Percentiles rank a stretch among this genome's conserved stretches.
These are phyloP conservation scores for Trichomonas tenax DNA, from an alignment of 208 protist species.

Conservation along the genomic window DNA sequence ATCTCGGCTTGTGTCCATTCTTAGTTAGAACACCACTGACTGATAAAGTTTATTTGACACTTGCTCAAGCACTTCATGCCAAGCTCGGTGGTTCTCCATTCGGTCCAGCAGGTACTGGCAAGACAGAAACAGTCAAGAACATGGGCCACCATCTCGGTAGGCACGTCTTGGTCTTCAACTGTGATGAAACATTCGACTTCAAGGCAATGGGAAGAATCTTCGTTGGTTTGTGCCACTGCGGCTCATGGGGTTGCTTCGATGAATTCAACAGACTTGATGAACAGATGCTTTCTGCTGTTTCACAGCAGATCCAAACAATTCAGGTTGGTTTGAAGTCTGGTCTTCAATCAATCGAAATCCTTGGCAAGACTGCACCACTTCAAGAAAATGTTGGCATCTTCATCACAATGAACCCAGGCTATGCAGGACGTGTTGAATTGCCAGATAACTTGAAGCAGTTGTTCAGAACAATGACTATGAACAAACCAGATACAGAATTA, in stretches of 20 bases:
- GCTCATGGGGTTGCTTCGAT: slow-evolving; percentile 99
- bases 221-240: slow-evolving; percentile 93
- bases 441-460: slow-evolving; percentile 98
- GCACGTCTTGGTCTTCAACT: slow-evolving; percentile 97
- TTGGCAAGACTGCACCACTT: slow-evolving; percentile 63
- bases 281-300: slow-evolving; percentile 94
- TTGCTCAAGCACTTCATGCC: slow-evolving; percentile 79
- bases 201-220: slow-evolving; percentile 93
- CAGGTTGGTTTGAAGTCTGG: slow-evolving; percentile 58
- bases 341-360: slow-evolving; percentile 60
- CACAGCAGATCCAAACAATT: slow-evolving; percentile 95
- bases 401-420: slow-evolving; percentile 99
- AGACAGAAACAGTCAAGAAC: slow-evolving; percentile 86
- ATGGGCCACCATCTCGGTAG: slow-evolving; percentile 84
- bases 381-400: slow-evolving; percentile 86
- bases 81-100: slow-evolving; percentile 86
- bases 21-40: slow-evolving; percentile 97
- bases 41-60: slow-evolving; percentile 90
- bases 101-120: slow-evolving; percentile 88
- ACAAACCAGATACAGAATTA: slow-evolving; percentile 83
- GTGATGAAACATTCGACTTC: slow-evolving; percentile 96
- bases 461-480: slow-evolving; percentile 95
- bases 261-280: slow-evolving; percentile 97
- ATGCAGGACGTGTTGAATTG: slow-evolving; percentile 91
- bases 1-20: slow-evolving; percentile 80